A percentile compares a stretch with the other conserved stretches of the same genome.
Conservation (phyloP, 768 basidiomycete species). For the Auriscalpium orientale region DNA sequence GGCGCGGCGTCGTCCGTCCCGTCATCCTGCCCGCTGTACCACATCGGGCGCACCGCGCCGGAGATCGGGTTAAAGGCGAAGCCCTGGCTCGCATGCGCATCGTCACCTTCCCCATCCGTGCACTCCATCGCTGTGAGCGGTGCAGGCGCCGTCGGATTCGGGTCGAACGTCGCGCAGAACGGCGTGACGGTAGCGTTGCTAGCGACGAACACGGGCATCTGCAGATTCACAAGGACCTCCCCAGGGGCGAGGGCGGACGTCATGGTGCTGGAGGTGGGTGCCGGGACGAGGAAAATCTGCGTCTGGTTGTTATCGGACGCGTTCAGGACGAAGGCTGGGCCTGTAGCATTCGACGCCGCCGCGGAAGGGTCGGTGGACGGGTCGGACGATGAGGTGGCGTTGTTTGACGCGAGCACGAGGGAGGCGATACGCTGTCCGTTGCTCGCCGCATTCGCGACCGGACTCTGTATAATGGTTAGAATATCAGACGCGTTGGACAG, state of each 20-base stretch:
- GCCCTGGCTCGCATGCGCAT: conserved; percentile 40
- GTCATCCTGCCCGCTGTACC: conserved; percentile 27
- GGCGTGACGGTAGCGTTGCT: conserved; percentile 26
- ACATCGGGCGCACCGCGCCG: conserved; percentile 48
- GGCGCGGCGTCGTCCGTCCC: conserved; percentile 15
- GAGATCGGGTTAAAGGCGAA: conserved; percentile 48
- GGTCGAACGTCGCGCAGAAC: conserved; percentile 59
- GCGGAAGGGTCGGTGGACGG: neutral
- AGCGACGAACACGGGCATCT: conserved; percentile 36
- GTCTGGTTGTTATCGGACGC: conserved; percentile 24
- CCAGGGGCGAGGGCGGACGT: conserved; percentile 9
- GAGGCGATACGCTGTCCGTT: conserved; percentile 31
- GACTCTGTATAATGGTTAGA: conserved; percentile 22
- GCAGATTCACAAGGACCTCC: conserved; percentile 33
- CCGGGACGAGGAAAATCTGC: conserved; percentile 21
- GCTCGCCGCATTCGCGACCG: conserved; percentile 24
- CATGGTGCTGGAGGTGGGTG: neutral
- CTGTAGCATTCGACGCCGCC: neutral
- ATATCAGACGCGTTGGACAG: conserved; percentile 5
- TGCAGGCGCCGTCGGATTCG: conserved; percentile 38
- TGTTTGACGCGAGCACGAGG: conserved; percentile 26
- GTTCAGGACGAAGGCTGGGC: conserved; percentile 25
- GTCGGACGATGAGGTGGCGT: conserved; percentile 17
- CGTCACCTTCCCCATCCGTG: conserved; percentile 7
- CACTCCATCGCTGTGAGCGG: conserved; percentile 46